Evolutionary conservation across 2,329 filamentous ascomycete species (phyloP), one percentile per base, ranked within the genome.

Genomic region (Trichoderma atroviride): DNA sequence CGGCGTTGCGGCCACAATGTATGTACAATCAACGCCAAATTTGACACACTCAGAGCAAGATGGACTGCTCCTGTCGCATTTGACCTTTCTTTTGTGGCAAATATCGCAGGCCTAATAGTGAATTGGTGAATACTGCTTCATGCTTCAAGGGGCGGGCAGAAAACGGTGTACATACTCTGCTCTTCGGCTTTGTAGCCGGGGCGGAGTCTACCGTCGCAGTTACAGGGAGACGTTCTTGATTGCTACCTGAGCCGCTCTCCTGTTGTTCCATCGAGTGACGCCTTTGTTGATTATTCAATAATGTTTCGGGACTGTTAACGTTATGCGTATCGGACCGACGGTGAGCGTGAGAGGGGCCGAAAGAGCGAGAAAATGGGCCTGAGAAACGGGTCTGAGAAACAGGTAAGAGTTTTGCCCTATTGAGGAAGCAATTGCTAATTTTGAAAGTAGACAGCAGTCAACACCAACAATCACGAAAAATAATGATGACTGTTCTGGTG

Each of bases 81-180:
- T 64, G 61, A 64, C 61, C 53, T 64, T 64, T 53, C 61, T 29
- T 53, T 31, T 64, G 11, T 64, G 61, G 19, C 61, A 64, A n/a
- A 9, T n/a, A 29, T 64, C 61, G 19, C 61, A 64, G 19, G 61
- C 61, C 61, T 64, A 14, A 24, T 22, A 64, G 16, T 1, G 24
- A 7, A 1, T 11, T 37, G 14, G 50, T 40, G 7, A 64, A 40
- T 64, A 55, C 29, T 3, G 29, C 7, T 13, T 9, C 19, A 35
- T 19, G 16, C 14, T 33, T 13, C 4, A 10, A 29, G 43, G 40
- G 6, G 27, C 27, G 27, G 5, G 29, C 19, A 19, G 16, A 37
- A 19, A 16, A 22, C 14, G 19, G 31, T 50, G 4, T 19, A 24
- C 61, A 29, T 64, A 64, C 61, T 55, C 61, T 50, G n/a, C 33